Base-by-base conservation (phyloP, 352 stramenopile species). In the Phytophthora multivora region DNA sequence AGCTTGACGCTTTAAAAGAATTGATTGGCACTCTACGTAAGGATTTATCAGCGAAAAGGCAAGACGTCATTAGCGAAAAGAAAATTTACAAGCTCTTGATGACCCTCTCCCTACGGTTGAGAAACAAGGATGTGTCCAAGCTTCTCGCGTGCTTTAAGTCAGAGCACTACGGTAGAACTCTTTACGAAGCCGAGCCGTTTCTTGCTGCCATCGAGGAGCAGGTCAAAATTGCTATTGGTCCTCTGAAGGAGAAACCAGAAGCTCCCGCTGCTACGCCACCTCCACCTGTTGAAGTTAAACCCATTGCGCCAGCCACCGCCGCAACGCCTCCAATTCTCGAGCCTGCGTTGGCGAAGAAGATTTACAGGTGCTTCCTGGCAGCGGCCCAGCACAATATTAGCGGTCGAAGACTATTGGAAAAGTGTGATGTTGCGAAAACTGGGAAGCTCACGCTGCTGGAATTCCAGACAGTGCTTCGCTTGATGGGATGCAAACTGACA, bases 371-470 rank as follows among this genome's bases (percentile, higher is more conserved):
- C 59, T 92, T 94, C 16, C 52, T 92, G 16, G 48, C 61, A 16
- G 83, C 83, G 16, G 85, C 85, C 3, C 83, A 94, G 36, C 67
- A 80, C 19, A 92, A 94, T 51, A 80, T 94, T 43, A 94, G 84
- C 18, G 85, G 83, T 4, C 68, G 77, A 39, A 85, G 80, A 25
- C 59, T 94, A 4, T 65, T 94, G 3, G 80, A 94, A 60, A 89
- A 89, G 36, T 92, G 80, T 51, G 85, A 94, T 55, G 51, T 59
- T 5, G 61, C 73, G 13, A 77, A 68, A 35, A 84, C 71, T 0
- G 85, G 85, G 4, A 58, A 73, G 4, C 78, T 92, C 1, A 86
- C 80, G 3, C 35, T 89, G 25, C 55, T 88, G 13, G 85, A 94
- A 54, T 85, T 91, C 35, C 77, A 90, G 56, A 92, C 83, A 0